These are phyloP conservation scores for Adansonia grandidieri DNA, from an alignment of 441 rosid genomes.

Conservation along the genomic window DNA sequence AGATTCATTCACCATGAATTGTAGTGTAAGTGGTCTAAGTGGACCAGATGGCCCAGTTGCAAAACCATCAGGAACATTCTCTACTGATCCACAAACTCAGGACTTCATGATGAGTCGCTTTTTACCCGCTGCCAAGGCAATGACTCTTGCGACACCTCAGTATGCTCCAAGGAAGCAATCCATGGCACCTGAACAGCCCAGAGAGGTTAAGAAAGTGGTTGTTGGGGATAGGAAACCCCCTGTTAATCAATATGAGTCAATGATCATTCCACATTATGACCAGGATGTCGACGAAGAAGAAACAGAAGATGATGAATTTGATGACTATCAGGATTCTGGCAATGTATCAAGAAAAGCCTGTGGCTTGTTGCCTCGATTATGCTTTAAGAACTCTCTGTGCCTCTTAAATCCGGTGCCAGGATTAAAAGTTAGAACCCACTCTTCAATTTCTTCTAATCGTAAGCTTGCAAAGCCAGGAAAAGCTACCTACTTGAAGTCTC, in stretches of 20 bases:
- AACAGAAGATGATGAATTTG: constrained; percentile 47
- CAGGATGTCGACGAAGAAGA: constrained; percentile 48
- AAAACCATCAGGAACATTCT: constrained; percentile 53
- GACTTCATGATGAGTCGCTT: constrained; percentile 94
- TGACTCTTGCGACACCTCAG: constrained; percentile 70
- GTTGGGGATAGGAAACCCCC: constrained; percentile 44
- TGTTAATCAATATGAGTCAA: constrained; percentile 27
- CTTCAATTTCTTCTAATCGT: constrained; percentile 36
- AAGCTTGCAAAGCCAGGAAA: constrained; percentile 46
- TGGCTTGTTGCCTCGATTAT: constrained; percentile 72
- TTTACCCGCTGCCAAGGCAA: constrained; percentile 96
- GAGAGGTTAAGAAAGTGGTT: constrained; percentile 46
- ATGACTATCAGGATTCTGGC: constrained; percentile 39
- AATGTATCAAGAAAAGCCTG: constrained; percentile 64
- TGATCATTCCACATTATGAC: constrained; percentile 34
- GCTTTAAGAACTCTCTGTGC: constrained; percentile 59
- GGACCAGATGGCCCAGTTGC: constrained; percentile 46
- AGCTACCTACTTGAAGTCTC: constrained; percentile 49
- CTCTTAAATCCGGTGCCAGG: constrained; percentile 67
- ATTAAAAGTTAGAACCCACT: constrained; percentile 49
- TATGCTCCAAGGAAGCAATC: constrained; percentile 67
- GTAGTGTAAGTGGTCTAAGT: constrained; percentile 65
- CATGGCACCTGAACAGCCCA: constrained; percentile 44
- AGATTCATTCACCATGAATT: constrained; percentile 62
- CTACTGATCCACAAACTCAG: constrained; percentile 54